phyloP scores from a whole-genome alignment of 306 rosid species.

The Echinosophora koreensis region DNA sequence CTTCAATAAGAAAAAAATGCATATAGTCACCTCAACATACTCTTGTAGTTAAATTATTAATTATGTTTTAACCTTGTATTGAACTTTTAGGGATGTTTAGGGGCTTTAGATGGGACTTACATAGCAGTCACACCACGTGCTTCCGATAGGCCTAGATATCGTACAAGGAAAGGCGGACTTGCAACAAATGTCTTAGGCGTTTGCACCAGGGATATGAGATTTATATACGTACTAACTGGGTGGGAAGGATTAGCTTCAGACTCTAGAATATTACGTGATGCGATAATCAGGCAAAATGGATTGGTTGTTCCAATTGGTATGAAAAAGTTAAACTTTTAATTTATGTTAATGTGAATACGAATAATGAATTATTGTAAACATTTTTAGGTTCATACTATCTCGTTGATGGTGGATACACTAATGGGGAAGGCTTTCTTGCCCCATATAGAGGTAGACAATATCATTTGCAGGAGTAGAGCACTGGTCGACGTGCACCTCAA shows the following conservation, averaged over 20 bases:
- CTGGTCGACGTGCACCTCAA: too few species aligned
- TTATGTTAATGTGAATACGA: background rate
- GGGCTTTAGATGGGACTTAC: conserved; percentile 14
- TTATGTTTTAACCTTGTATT: background rate
- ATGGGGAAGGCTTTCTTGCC: too few species aligned
- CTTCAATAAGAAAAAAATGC: background rate
- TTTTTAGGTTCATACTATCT: too few species aligned
- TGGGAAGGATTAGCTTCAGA: background rate
- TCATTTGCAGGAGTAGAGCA: too few species aligned
- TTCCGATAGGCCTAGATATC: background rate
- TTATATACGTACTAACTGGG: background rate
- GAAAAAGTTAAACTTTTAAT: background rate
- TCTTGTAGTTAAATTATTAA: background rate
- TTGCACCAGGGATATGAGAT: background rate
- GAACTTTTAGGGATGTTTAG: background rate
- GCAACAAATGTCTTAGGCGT: background rate
- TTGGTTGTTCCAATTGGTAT: background rate
- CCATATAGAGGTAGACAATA: too few species aligned
- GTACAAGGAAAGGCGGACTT: too few species aligned
- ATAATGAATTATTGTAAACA: too few species aligned
- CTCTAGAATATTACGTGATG: background rate
- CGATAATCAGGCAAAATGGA: background rate
- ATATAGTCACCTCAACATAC: background rate
- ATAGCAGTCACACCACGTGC: conserved; percentile 7
- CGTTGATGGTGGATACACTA: too few species aligned